Conservation (phyloP, 2,329 filamentous ascomycete species). For the Mycosphaerella sp. region DNA sequence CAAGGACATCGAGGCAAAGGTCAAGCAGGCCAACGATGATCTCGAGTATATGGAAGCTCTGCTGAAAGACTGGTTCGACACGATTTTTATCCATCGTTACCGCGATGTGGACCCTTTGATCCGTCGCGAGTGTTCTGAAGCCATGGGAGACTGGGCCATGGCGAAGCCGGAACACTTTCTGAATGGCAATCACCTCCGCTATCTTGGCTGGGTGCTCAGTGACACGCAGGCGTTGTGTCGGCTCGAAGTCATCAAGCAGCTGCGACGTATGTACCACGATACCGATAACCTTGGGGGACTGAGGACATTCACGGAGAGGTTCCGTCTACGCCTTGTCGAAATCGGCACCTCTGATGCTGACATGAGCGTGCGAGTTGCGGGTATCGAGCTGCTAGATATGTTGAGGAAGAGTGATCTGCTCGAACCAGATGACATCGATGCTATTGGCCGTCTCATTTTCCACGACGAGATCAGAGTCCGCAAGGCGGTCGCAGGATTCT, state of each 20-base stretch:
- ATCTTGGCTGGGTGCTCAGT: slow-evolving; percentile 91
- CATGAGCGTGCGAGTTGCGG: slow-evolving; percentile 67
- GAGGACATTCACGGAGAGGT: slow-evolving; percentile 88
- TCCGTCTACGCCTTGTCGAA: slow-evolving; percentile 79
- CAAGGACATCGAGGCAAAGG: slow-evolving; percentile 62
- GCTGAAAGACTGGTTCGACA: slow-evolving; percentile 82
- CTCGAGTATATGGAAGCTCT: slow-evolving; percentile 63
- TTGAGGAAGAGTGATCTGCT: slow-evolving; percentile 79
- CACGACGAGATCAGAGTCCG: slow-evolving; percentile 78
- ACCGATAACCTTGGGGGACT: slow-evolving; percentile 69
- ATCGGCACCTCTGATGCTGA: slow-evolving; percentile 87
- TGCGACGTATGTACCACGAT: slow-evolving; percentile 71
- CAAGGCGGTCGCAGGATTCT: slow-evolving; percentile 84
- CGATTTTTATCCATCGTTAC: slow-evolving; percentile 91
- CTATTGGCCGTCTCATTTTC: slow-evolving; percentile 79
- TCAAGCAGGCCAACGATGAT: slow-evolving; percentile 63
- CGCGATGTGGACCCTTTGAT: slow-evolving; percentile 89
- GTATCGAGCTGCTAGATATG: slow-evolving; percentile 74
- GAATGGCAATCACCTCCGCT: slow-evolving; percentile 82
- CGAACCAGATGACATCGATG: slow-evolving; percentile 85
- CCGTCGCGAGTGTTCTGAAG: slow-evolving; percentile 77
- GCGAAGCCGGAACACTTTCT: slow-evolving; percentile 81
- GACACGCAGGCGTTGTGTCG: slow-evolving; percentile 69
- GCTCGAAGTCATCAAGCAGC: slow-evolving; percentile 78
- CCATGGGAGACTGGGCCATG: slow-evolving; percentile 82